These are phyloP conservation scores for Cercospora sp. DNA, from an alignment of 2,329 filamentous ascomycete genomes.

Conservation along the genomic window DNA sequence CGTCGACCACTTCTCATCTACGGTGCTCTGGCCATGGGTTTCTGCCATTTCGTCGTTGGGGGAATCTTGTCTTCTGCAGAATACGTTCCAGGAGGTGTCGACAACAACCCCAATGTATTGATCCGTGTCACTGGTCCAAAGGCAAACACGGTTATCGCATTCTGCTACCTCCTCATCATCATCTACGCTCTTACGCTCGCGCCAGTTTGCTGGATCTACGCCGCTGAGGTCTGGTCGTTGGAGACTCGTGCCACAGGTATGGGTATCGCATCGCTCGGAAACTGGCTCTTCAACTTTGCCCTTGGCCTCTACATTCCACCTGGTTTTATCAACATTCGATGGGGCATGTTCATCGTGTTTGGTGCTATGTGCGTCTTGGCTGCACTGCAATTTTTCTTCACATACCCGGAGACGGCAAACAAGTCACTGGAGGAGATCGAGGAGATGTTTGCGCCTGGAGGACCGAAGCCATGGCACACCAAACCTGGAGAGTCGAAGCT, in stretches of 20 bases:
- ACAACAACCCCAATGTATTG: slow-evolving; percentile 53
- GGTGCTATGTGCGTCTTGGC: slow-evolving; percentile 50
- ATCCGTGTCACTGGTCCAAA: slow-evolving; percentile 55
- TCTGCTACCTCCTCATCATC: slow-evolving; percentile 64
- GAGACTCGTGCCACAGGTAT: slow-evolving; percentile 62
- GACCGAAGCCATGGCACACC: slow-evolving; percentile 42
- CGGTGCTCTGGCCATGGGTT: slow-evolving; percentile 76
- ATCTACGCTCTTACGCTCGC: slow-evolving; percentile 65
- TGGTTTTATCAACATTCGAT: slow-evolving; percentile 59
- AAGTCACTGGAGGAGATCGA: slow-evolving; percentile 46
- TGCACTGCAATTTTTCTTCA: slow-evolving; percentile 49
- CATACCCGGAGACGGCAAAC: slow-evolving; percentile 44
- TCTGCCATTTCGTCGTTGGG: slow-evolving; percentile 82
- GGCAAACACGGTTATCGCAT: slow-evolving; percentile 64
- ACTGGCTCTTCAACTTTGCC: slow-evolving; percentile 60
- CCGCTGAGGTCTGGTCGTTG: slow-evolving; percentile 63
- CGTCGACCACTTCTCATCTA: slow-evolving; percentile 55
- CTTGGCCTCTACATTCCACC: slow-evolving; percentile 60
- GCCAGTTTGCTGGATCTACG: slow-evolving; percentile 66
- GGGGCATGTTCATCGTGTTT: slow-evolving; percentile 55
- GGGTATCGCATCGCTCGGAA: slow-evolving; percentile 56
- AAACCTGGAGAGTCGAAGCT: slow-evolving; percentile 40
- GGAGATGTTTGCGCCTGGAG: slow-evolving; percentile 40
- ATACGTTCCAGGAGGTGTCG: slow-evolving; percentile 47
- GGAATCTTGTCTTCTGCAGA: slow-evolving; percentile 47